A percentile compares a stretch with the other conserved stretches of the same genome.
Conservation (phyloP, 768 basidiomycete species). For the Leucogyrophana mollusca region DNA sequence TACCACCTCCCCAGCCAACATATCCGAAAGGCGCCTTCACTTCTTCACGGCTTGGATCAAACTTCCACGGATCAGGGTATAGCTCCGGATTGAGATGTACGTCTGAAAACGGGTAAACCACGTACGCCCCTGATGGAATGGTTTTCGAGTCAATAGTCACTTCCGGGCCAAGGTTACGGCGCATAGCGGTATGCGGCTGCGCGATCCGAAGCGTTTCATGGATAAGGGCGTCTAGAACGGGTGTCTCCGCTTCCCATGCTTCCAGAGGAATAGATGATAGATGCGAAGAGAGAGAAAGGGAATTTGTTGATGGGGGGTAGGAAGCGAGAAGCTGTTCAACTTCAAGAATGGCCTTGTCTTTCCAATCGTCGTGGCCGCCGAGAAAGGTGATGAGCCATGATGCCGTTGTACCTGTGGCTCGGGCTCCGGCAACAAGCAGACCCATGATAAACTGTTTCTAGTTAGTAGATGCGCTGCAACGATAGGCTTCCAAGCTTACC, state of each 20-base stretch:
- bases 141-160: conserved; percentile 65
- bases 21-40: conserved; percentile 56
- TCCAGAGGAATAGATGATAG: conserved; percentile 63
- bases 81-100: conserved; percentile 71
- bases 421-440: conserved; percentile 74
- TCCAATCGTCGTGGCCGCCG: conserved; percentile 66
- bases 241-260: conserved; percentile 69
- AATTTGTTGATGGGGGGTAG: conserved; percentile 31
- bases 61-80: conserved; percentile 77
- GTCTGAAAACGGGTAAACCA: conserved; percentile 78
- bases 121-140: conserved; percentile 72
- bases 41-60: conserved; percentile 59
- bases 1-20: conserved; percentile 81
- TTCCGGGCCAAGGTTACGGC: conserved; percentile 74
- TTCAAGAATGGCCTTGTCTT: conserved; percentile 57
- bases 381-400: conserved; percentile 78
- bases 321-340: conserved; percentile 51
- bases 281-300: conserved; percentile 37
- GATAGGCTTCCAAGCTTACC: conserved; percentile 38
- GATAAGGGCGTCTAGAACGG: conserved; percentile 70
- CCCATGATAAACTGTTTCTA: conserved; percentile 84
- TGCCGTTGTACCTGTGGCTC: conserved; percentile 78
- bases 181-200: conserved; percentile 80
- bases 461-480: conserved; percentile 23
- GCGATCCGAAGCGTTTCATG: conserved; percentile 77